These are phyloP conservation scores for Collybiopsis confluens DNA, from an alignment of 768 basidiomycete species.

Conservation along the genomic window DNA sequence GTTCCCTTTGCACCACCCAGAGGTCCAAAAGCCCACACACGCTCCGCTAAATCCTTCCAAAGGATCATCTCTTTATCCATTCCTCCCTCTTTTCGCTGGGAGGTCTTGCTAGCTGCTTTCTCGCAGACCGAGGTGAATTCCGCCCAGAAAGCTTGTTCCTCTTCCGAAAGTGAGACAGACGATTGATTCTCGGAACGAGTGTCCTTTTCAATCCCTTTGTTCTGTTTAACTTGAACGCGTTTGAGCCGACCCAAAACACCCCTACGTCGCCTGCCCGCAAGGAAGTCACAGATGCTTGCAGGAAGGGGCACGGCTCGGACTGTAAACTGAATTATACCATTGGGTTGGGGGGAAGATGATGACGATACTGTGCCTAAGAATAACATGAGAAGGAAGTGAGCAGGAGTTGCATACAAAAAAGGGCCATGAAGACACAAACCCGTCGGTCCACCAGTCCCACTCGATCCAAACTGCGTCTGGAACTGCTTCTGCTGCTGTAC, in stretches of 20 bases:
- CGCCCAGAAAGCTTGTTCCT: neutral
- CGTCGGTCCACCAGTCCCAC: neutral
- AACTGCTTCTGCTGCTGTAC: neutral
- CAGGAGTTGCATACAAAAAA: neutral
- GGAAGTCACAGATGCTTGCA: neutral
- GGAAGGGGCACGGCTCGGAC: slow-evolving; percentile 74
- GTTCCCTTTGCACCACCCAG: neutral
- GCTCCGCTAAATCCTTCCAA: slow-evolving; percentile 70
- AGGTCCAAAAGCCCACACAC: slow-evolving; percentile 91
- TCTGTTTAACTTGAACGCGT: neutral
- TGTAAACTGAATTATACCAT: slow-evolving; percentile 64
- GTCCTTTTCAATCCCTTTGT: neutral
- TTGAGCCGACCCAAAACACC: neutral
- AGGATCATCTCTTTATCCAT: neutral
- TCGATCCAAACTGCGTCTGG: neutral
- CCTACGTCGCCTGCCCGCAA: neutral
- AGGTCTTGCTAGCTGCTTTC: neutral
- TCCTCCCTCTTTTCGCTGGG: neutral
- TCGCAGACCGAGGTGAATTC: neutral
- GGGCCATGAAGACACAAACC: neutral
- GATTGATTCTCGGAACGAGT: too few species aligned
- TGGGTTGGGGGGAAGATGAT: slow-evolving; percentile 50
- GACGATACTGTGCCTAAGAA: slow-evolving; percentile 77
- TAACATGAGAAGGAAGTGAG: slow-evolving; percentile 31
- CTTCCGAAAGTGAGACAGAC: neutral